phyloP scores from a whole-genome alignment of 495 filamentous ascomycete genomes.

The Filosporella fistucella region DNA sequence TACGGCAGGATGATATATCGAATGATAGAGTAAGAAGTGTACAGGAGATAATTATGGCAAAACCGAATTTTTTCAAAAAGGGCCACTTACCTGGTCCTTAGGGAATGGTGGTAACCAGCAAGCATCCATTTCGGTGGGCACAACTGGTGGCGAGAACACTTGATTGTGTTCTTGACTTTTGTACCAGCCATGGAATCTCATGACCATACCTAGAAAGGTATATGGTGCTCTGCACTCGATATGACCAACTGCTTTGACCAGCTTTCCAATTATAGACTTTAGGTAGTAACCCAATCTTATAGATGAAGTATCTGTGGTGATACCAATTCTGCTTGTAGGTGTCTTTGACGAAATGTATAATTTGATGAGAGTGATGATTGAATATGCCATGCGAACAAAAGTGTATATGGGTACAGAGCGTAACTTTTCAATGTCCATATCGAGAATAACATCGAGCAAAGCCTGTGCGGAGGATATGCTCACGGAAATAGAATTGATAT shows the following conservation, averaged over 20 bases:
- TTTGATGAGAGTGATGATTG: slow-evolving; percentile 43
- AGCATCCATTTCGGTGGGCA: background rate
- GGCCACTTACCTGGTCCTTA: background rate
- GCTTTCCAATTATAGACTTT: slow-evolving; percentile 31
- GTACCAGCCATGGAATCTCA: slow-evolving; percentile 10
- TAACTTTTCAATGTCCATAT: slow-evolving; percentile 34
- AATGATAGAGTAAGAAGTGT: too few relatives aligned
- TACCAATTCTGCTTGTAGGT: slow-evolving; percentile 31
- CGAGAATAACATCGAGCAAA: slow-evolving; percentile 40
- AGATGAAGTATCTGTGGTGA: slow-evolving; percentile 35
- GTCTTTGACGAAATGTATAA: slow-evolving; percentile 43
- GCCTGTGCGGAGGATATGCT: slow-evolving; percentile 45
- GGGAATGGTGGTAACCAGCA: slow-evolving; percentile 9
- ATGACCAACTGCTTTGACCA: slow-evolving; percentile 30
- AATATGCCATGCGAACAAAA: slow-evolving; percentile 39
- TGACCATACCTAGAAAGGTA: slow-evolving; percentile 15
- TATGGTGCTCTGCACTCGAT: slow-evolving; percentile 16
- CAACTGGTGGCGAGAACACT: slow-evolving; percentile 3
- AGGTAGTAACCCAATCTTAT: slow-evolving; percentile 44
- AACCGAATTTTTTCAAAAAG: background rate
- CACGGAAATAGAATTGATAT: slow-evolving; percentile 44
- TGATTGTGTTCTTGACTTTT: slow-evolving; percentile 9
- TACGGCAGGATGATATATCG: too few relatives aligned
- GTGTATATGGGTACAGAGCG: slow-evolving; percentile 41
- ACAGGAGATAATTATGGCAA: background rate